Base-by-base conservation (phyloP, 2,329 filamentous ascomycete species). In the Aspergillus phoenicis region DNA sequence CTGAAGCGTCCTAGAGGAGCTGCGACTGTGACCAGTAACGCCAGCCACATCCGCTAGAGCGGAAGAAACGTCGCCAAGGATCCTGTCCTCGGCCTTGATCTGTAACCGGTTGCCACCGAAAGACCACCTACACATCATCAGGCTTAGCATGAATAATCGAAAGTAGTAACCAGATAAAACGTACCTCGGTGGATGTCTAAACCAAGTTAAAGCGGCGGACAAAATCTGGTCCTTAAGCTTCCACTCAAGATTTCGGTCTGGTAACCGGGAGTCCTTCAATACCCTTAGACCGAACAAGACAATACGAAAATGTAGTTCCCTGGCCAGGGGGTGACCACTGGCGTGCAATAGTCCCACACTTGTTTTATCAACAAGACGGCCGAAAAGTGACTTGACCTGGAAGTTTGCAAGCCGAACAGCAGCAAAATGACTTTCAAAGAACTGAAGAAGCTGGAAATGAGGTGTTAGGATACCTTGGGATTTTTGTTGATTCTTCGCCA, bases 31-130 rank as follows among this genome's bases (percentile, higher is more conserved):
- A 58, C 74, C 73, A 4, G 86, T 89, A 38, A 91, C 85, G 61
- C 81, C 81, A 1, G 85, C 81, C 10, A 93, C 84, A 2, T 80
- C 82, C 64, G 87, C 87, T 63, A 99, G 78, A 13, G 88, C 85
- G 10, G 78, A 75, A 52, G 89, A 81, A 38, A 97, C 88, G 72
- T 97, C 93, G 6, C 84, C 84, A 41, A 98, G 84, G 17, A 97
- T 81, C 66, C 90, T 89, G 36, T 92, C 87, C 77, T 99, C 95
- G 0, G 96, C 94, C 80, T 96, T 98, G 55, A 98, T 82, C 73
- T 99, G 95, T 15, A 99, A 80, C 52, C 91, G 86, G 73, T 97
- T 99, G 69, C 94, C 95, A 59, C 95, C 95, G 76, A 95, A 98
- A 0, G 95, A 96, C 94, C 95, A 99, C 66, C 82, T 83, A 64